Evolutionary conservation across 1,284 basidiomycete genomes (phyloP).

Genomic region (Trichosporon sp.): DNA sequence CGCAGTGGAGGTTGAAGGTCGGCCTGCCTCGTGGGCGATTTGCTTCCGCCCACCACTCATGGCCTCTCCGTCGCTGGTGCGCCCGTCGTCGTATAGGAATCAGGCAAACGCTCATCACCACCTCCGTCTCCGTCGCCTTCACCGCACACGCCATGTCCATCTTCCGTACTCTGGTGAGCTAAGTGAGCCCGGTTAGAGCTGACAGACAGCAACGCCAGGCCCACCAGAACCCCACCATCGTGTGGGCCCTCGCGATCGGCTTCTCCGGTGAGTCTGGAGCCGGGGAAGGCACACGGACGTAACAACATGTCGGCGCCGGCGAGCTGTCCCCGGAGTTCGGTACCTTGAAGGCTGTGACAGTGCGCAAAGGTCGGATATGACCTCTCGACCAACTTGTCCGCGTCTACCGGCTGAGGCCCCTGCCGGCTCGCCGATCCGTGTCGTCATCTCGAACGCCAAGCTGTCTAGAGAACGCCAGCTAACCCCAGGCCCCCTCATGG

Average conservation of each 20-base stretch:
- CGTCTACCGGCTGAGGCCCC: too few relatives aligned
- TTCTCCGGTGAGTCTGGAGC: slow-evolving; percentile 36
- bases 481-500: slow-evolving; percentile 65
- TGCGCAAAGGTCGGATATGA: too few relatives aligned
- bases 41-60: neutral
- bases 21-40: neutral
- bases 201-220: slow-evolving; percentile 65
- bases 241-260: slow-evolving; percentile 78
- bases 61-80: neutral
- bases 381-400: too few relatives aligned
- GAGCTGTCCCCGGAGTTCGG: too few relatives aligned
- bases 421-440: neutral
- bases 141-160: slow-evolving; percentile 26
- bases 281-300: neutral
- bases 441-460: neutral
- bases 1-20: neutral
- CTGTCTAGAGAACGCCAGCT: too few relatives aligned
- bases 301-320: neutral
- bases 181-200: slow-evolving; percentile 5
- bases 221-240: slow-evolving; percentile 88
- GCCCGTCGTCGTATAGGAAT: neutral
- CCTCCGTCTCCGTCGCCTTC: slow-evolving; percentile 9
- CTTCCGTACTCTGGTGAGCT: slow-evolving; percentile 31
- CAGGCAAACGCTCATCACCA: slow-evolving; percentile 1
- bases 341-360: too few relatives aligned